Base-by-base conservation (phyloP, 2,329 filamentous ascomycete species). In the Talaromyces sp. region DNA sequence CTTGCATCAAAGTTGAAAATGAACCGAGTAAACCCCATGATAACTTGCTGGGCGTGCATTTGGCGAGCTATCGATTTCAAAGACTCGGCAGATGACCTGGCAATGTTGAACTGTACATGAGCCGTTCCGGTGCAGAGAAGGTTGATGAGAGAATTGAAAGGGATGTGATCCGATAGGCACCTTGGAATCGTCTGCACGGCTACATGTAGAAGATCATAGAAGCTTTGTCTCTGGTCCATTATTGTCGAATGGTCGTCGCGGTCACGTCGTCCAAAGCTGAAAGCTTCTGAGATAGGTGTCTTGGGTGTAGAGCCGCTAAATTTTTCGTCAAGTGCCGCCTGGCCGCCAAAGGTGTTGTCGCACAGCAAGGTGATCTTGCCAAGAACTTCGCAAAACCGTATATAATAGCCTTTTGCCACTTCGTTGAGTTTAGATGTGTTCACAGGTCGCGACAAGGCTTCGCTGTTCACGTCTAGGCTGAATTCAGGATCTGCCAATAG, bases 1-100 rank as follows among this genome's bases (percentile, higher is more conserved):
- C 93, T 88, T 67, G 96, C 93, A 74, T 99, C 96, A 73, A 98
- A 99, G 68, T 95, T 96, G 79, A 99, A 99, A 59, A 99, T 99
- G 76, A 98, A 99, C 30, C 93, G 85, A 42, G 95, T 91, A 76
- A 99, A 99, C 0, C 95, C 94, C 76, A 96, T 96, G 0, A 93
- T 96, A 3, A 99, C 95, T 74, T 95, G 91, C 68, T 99, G 92
- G 0, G 95, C 93, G 76, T 96, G 90, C 7, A 89, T 91, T 70
- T 99, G 95, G 34, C 91, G 85, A 10, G 96, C 95, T 69, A 99
- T 99, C 0, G 94, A 94, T 73, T 97, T 98, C 16, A 99, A 78
- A 1, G 95, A 97, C 67, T 93, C 90, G 3, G 92, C 91, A 1
- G 96, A 98, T 0, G 95, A 97, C 51, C 87, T 85, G 1, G 95